Evolutionary conservation across 208 protist species (phyloP), one percentile per base, ranked within the genome.

Genomic region (Zelonia costaricensis): DNA sequence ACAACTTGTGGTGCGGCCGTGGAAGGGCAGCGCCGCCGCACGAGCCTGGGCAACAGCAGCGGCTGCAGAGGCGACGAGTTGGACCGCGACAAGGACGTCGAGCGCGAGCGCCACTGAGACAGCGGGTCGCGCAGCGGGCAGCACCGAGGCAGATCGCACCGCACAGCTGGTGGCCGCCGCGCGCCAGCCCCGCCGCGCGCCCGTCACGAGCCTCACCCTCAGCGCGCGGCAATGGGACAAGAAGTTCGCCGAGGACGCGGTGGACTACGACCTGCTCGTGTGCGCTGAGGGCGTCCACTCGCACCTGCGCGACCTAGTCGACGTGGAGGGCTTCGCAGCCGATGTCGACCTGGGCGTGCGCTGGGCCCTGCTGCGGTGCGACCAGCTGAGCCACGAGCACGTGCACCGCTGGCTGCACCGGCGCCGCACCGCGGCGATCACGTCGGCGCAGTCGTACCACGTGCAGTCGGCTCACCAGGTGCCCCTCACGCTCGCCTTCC

Each of bases 381-480:
- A 54, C 31, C 51, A 28, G 30, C 73, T 92, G 28, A 85, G 75
- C 46, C 74, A 76, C 43, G 39, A 58, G 5, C 85, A 94, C 68
- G 81, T 94, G 15, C 91, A 96, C 49, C 91, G 91, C 33, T 96
- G 91, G 88, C 62, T 94, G 46, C 86, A 92, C 44, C 69, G 71
- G 20, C 78, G 81, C 35, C 70, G 46, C 16, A 78, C 69, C 13
- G n/a, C 18, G 30, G 56, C 71, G 3, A 65, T 81, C 42, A 69
- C 47, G 9, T 56, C 66, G 5, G 68, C 74, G 10, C 20, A 67
- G 35, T 73, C 46, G 31, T 82, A 80, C 67, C 78, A 85, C 49
- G 60, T 92, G 8, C 67, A 67, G 22, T 88, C 85, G 15, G 62
- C 82, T 6, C 54, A 65, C 43, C 84, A 88, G 58, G 73, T 86